Base-by-base conservation (phyloP, 2,329 filamentous ascomycete genomes). In the Botrytis porri region DNA sequence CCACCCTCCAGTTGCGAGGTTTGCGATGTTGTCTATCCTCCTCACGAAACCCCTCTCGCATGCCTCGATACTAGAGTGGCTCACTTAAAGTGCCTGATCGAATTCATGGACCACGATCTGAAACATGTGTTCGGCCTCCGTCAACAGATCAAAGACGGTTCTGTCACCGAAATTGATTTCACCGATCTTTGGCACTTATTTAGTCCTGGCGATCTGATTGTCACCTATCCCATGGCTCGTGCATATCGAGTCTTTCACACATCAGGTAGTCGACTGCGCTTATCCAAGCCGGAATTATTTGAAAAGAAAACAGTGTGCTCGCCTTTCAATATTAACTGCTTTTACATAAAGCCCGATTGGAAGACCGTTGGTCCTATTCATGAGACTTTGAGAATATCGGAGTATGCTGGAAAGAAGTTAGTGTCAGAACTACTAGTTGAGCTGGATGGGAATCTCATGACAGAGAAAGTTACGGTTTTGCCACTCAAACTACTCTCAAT, bases 171-270 rank as follows among this genome's bases (percentile, higher is more conserved):
- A 10, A 74, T 74, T 22, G 57, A 57, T 0, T 74, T 69, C 25
- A 43, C 39, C 1, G 73, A 72, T 64, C 63, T 74, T 16, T 74
- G 73, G 73, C 63, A 72, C 35, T 35, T 74, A 2, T 74, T 74
- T 14, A 69, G 41, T 48, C 73, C 73, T 18, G 73, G 73, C 0
- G 73, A 74, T 43, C 6, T 74, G 8, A 48, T 74, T 20, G 20
- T 72, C 10, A 57, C 70, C 3, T 64, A 64, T 3, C 71, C 57
- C 4, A 32, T 69, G 25, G 7, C 8, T n/a, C 61, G 62, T 1
- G 60, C 70, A 5, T 69, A 72, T 41, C 54, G 64, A 32, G 37
- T 72, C 25, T 72, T 72, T 3, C 41, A 72, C 29, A 69, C 70
- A 20, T 69, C 70, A 18, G 64, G 29, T 9, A 63, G 63, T n/a